These are phyloP conservation scores for Bocquillonia castaneifolia DNA, from an alignment of 441 rosid genomes.

Conservation along the genomic window DNA sequence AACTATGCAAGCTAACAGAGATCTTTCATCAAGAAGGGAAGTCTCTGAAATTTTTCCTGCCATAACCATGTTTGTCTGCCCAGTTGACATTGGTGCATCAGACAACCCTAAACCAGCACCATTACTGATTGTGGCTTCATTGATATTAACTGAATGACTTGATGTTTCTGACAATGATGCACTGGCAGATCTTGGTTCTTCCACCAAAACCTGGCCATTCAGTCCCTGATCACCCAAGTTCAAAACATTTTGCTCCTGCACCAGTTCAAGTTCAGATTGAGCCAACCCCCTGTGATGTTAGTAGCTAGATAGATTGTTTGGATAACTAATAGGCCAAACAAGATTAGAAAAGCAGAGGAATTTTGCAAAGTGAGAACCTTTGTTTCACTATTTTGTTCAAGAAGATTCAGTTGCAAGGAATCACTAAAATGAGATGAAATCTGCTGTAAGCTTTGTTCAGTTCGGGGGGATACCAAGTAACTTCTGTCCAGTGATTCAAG, in stretches of 20 bases:
- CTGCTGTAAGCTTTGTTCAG: conserved; percentile 53
- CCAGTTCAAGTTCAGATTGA: conserved; percentile 22
- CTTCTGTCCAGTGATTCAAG: conserved; percentile 47
- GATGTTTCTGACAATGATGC: conserved; percentile 36
- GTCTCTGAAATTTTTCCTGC: conserved; percentile 41
- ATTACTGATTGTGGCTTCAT: conserved; percentile 31
- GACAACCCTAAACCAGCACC: conserved; percentile 34
- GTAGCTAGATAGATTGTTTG: neutral
- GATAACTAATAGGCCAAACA: conserved; percentile 5
- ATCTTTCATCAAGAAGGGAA: conserved; percentile 77
- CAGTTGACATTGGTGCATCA: conserved; percentile 42
- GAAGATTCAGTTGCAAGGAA: conserved; percentile 37
- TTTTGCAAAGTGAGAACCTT: conserved; percentile 34
- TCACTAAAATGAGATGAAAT: conserved; percentile 57
- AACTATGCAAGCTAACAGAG: conserved; percentile 83
- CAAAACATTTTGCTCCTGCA: conserved; percentile 45
- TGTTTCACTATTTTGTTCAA: conserved; percentile 35
- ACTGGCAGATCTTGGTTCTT: conserved; percentile 38
- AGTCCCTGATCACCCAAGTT: conserved; percentile 35
- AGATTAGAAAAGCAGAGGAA: conserved; percentile 13
- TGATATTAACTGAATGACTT: conserved; percentile 28
- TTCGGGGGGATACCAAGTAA: conserved; percentile 36
- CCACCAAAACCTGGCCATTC: conserved; percentile 32
- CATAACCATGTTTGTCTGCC: conserved; percentile 26
- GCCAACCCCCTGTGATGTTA: conserved; percentile 4